phyloP scores from a whole-genome alignment of 352 stramenopile species.

The Globisporangium barbulae region DNA sequence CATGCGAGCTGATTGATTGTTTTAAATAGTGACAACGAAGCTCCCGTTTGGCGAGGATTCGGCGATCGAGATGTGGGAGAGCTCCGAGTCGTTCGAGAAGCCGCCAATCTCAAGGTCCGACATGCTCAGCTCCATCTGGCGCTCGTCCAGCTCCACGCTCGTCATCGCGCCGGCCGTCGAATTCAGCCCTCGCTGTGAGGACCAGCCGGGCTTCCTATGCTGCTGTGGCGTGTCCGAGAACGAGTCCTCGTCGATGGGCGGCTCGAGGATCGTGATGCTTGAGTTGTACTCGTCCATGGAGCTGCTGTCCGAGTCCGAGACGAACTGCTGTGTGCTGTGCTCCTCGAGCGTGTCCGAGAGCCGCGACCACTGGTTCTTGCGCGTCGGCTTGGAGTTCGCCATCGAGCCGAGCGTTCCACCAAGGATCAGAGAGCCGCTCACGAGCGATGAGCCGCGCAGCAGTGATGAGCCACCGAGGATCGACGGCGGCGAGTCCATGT shows the following conservation, averaged over 20 bases:
- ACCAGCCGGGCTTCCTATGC: slow-evolving; percentile 10
- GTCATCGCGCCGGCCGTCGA: not conserved
- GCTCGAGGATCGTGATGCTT: slow-evolving; percentile 36
- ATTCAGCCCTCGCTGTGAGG: not conserved
- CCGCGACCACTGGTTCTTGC: slow-evolving; percentile 20
- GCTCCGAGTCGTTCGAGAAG: slow-evolving; percentile 10
- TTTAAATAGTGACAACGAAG: slow-evolving; percentile 65
- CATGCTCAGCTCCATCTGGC: slow-evolving; percentile 14
- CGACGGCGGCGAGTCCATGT: slow-evolving; percentile 39
- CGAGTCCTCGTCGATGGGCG: slow-evolving; percentile 19
- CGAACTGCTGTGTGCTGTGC: slow-evolving; percentile 31
- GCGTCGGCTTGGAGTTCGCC: not conserved
- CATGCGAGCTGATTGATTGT: not conserved
- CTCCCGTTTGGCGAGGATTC: slow-evolving; percentile 50
- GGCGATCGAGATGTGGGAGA: slow-evolving; percentile 27
- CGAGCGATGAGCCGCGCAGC: slow-evolving; percentile 12
- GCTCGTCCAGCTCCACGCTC: not conserved
- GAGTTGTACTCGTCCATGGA: slow-evolving; percentile 48
- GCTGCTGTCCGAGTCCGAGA: slow-evolving; percentile 35
- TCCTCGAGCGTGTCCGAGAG: slow-evolving; percentile 38
- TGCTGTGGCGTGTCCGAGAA: slow-evolving; percentile 25
- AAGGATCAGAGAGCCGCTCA: slow-evolving; percentile 12
- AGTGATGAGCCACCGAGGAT: slow-evolving; percentile 18
- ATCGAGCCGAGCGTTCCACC: slow-evolving; percentile 12
- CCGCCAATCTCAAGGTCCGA: slow-evolving; percentile 19